phyloP scores from a whole-genome alignment of 805 yeast species.

The Wickerhamiella shivajii region DNA sequence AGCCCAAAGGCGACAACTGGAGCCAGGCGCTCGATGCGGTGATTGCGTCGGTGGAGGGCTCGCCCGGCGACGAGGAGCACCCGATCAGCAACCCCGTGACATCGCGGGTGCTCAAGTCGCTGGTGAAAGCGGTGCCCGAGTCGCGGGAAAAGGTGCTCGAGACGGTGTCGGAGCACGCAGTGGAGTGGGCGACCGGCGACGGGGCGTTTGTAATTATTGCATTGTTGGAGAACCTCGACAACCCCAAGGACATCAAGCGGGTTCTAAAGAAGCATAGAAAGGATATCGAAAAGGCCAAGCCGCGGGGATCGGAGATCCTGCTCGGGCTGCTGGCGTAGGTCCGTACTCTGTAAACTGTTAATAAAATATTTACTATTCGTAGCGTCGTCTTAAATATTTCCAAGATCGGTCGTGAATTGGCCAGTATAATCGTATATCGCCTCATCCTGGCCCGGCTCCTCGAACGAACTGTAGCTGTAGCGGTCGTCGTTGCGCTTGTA shows the following conservation, averaged over 20 bases:
- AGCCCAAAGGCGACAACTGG: conserved; percentile 29
- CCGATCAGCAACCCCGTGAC: conserved; percentile 29
- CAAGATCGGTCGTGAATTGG: conserved; percentile 18
- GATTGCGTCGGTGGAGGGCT: conserved; percentile 41
- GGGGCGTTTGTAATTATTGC: conserved; percentile 77
- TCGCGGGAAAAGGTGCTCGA: conserved; percentile 34
- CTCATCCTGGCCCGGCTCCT: conserved; percentile 13
- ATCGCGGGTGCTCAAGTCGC: conserved; percentile 16
- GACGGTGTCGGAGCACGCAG: conserved; percentile 39
- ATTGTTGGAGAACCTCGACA: conserved; percentile 49
- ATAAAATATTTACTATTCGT: neutral
- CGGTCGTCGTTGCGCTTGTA: conserved; percentile 6
- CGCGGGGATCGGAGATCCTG: conserved; percentile 26
- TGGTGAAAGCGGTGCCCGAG: conserved; percentile 26
- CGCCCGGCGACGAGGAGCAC: conserved; percentile 50
- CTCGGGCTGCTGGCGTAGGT: conserved; percentile 15
- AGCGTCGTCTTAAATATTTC: conserved; percentile 4
- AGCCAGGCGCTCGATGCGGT: conserved; percentile 33
- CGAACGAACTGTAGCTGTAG: conserved; percentile 9
- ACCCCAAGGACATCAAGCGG: conserved; percentile 35
- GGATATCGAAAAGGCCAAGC: conserved; percentile 18
- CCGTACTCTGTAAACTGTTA: neutral
- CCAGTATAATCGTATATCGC: conserved; percentile 20
- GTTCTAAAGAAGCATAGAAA: conserved; percentile 31
- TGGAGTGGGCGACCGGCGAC: conserved; percentile 52